A percentile compares a stretch with the other conserved stretches of the same genome.
Evolutionary conservation across 2,329 filamentous ascomycete species (phyloP).

Genomic region (Zymoseptoria ardabiliae): DNA sequence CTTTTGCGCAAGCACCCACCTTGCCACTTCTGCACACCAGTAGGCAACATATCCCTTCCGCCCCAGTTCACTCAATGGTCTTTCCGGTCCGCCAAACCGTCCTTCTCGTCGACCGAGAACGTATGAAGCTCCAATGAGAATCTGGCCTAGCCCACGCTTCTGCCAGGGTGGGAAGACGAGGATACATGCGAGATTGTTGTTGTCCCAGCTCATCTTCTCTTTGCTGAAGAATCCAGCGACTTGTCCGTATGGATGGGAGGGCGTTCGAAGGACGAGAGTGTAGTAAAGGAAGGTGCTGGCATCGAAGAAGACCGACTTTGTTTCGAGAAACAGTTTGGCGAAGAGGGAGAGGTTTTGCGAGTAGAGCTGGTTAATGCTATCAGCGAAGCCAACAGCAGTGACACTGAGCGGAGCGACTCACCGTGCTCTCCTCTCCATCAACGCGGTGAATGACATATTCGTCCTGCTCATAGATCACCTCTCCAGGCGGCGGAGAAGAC

Average conservation of each 20-base stretch:
- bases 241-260: slow-evolving; percentile 37
- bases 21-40: slow-evolving; percentile 77
- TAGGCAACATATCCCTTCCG: slow-evolving; percentile 74
- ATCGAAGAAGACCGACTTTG: slow-evolving; percentile 97
- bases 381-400: neutral
- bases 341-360: slow-evolving; percentile 94
- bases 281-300: slow-evolving; percentile 93
- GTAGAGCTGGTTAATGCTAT: slow-evolving; percentile 51
- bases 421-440: slow-evolving; percentile 75
- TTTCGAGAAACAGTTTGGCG: slow-evolving; percentile 94
- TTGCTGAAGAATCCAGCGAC: slow-evolving; percentile 98
- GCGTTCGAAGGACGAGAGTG: slow-evolving; percentile 64
- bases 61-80: slow-evolving; percentile 81
- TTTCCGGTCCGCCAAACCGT: slow-evolving; percentile 84
- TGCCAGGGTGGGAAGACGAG: slow-evolving; percentile 95
- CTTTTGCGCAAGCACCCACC: slow-evolving; percentile 48
- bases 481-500: slow-evolving; percentile 52
- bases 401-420: slow-evolving; percentile 7
- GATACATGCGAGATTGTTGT: slow-evolving; percentile 96
- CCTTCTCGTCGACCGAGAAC: slow-evolving; percentile 79
- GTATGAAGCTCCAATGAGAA: slow-evolving; percentile 90
- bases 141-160: slow-evolving; percentile 74
- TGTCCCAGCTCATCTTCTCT: slow-evolving; percentile 98
- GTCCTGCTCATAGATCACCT: slow-evolving; percentile 68
- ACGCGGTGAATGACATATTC: slow-evolving; percentile 87